Percentiles rank a stretch among this genome's conserved stretches.
These are phyloP conservation scores for Flaveria linearis DNA, from an alignment of 129 eudicot genomes.

Conservation along the genomic window DNA sequence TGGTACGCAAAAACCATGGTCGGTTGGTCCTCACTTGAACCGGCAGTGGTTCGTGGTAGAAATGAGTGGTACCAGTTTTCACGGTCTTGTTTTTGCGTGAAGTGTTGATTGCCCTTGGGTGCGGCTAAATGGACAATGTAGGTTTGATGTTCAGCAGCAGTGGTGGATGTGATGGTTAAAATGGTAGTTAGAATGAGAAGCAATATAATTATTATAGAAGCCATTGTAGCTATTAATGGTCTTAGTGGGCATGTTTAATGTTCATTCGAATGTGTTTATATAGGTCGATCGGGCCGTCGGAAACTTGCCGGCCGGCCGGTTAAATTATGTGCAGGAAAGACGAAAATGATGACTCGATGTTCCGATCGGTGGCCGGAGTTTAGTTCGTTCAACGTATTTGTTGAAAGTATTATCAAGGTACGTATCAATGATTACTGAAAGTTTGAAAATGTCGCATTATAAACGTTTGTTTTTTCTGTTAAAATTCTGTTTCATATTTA, in stretches of 20 bases:
- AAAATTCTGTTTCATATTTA: not conserved
- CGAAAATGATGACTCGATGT: not conserved
- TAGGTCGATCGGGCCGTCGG: not conserved
- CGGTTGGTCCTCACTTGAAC: not conserved
- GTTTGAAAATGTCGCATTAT: no score
- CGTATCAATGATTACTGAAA: no score
- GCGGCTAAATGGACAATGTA: conserved; percentile 54
- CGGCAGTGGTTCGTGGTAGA: conserved; percentile 27
- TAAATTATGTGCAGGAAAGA: conserved; percentile 15
- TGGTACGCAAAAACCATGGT: conserved; percentile 46
- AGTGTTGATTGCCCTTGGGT: conserved; percentile 24
- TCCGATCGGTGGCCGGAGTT: no score
- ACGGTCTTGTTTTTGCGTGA: conserved; percentile 9
- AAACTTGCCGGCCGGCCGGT: not conserved
- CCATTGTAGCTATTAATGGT: conserved; percentile 21
- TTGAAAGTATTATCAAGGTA: no score
- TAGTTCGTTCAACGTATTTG: no score
- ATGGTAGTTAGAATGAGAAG: conserved; percentile 25
- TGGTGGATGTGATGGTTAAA: conserved; percentile 23
- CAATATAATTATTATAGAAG: not conserved
- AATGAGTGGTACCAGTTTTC: conserved; percentile 46
- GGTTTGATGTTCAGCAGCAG: conserved; percentile 33
- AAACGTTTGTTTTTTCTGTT: not conserved
- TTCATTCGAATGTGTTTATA: not conserved
- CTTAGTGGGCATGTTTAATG: not conserved